Evolutionary conservation across 805 yeast species (phyloP).

Genomic region (Ogataea sp.): DNA sequence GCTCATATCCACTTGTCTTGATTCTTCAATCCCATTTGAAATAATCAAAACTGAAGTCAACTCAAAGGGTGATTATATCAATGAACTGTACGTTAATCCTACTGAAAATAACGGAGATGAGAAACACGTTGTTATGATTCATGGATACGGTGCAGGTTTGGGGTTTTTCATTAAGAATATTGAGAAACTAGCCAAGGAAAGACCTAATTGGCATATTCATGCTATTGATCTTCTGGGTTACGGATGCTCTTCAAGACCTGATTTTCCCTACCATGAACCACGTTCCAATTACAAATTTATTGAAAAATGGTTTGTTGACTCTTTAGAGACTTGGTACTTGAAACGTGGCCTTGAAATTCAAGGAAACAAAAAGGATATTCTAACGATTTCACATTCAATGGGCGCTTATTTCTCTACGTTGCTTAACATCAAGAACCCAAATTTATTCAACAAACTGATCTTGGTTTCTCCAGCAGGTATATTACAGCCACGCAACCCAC

Average conservation of each 20-base stretch:
- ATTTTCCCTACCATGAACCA: constrained; percentile 37
- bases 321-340: constrained; percentile 56
- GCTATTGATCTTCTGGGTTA: constrained; percentile 86
- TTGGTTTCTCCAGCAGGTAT: constrained; percentile 91
- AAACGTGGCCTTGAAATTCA: constrained; percentile 30
- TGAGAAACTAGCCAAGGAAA: constrained; percentile 22
- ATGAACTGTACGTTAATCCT: constrained; percentile 64
- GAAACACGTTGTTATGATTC: constrained; percentile 64
- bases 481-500: constrained; percentile 35
- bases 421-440: constrained; percentile 56
- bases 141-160: constrained; percentile 91
- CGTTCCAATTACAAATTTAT: constrained; percentile 36
- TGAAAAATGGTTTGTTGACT: constrained; percentile 57
- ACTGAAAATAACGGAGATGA: too few relatives aligned
- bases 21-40: not conserved
- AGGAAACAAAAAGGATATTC: constrained; percentile 33
- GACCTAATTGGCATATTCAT: constrained; percentile 63
- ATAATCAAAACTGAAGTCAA: constrained; percentile 46
- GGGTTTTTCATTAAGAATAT: constrained; percentile 75
- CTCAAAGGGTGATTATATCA: constrained; percentile 45
- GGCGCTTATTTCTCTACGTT: constrained; percentile 79
- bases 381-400: constrained; percentile 80
- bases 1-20: constrained; percentile 28
- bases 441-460: constrained; percentile 56
- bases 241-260: constrained; percentile 82